These are phyloP conservation scores for Tubosaeta sp. DNA, from an alignment of 768 basidiomycete species.

Conservation along the genomic window DNA sequence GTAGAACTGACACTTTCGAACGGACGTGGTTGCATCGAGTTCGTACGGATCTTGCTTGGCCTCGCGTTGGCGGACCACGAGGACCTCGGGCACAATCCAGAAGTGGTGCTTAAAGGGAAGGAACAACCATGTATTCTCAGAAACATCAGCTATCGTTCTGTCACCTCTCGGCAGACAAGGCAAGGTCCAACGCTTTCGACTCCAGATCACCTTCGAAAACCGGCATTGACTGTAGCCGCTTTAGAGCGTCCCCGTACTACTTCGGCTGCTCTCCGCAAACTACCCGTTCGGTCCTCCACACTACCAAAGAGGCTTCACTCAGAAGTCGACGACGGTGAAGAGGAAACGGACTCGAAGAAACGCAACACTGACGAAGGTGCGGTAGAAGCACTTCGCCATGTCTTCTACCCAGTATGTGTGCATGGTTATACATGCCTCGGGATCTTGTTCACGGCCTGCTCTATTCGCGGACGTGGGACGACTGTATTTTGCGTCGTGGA, in stretches of 20 bases:
- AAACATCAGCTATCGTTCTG: background rate
- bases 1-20: background rate
- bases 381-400: background rate
- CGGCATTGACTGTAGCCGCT: too few relatives aligned
- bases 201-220: too few relatives aligned
- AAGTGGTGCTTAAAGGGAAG: background rate
- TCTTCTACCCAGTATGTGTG: background rate
- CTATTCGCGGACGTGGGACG: background rate
- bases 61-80: background rate
- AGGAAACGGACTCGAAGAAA: background rate
- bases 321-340: background rate
- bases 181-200: too few relatives aligned
- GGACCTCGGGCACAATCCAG: background rate
- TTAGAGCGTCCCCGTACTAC: too few relatives aligned
- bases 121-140: background rate
- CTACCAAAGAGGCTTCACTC: background rate
- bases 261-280: background rate
- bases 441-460: background rate
- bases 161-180: too few relatives aligned
- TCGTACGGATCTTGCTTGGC: background rate
- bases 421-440: background rate
- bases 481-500: background rate
- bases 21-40: background rate
- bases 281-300: too few relatives aligned
- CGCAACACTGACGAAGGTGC: background rate